Evolutionary conservation across 192 early-diverging fungal species (phyloP), one percentile per base, ranked within the genome.

Genomic region (Spinellus fusiger): DNA sequence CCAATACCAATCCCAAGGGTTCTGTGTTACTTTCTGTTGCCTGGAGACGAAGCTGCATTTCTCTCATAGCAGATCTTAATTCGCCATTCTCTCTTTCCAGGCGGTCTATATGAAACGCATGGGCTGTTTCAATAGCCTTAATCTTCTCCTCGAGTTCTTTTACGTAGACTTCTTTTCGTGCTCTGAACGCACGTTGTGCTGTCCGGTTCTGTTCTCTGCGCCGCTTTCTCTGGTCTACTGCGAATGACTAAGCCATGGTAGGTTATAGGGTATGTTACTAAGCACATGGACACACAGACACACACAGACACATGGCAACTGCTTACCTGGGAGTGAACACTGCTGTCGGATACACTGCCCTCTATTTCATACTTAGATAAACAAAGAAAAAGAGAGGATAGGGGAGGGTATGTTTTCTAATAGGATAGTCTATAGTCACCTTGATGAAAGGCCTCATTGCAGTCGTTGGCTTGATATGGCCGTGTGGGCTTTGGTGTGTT

Each of bases 91-190:
- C 49, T 32, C 25, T n/a, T 15, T 54, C 49, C 0, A 85, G 76
- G 32, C 65, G 59, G 13, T 62, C 61, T n/a, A 73, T 44, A 50
- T 75, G 61, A 55, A 66, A 57, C 37, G 73, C 71, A 32, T 83
- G 77, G 5, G 71, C 68, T 38, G 81, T 78, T 32, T 89, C 81
- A 20, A 93, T 77, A 26, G 77, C 79, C 56, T 84, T 83, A 50
- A 92, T 89, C 50, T 84, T 79, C 23, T 79, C 84, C 66, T 95
- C 91, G 12, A 95, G 74, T 16, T 85, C 80, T 65, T 88, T 82
- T 10, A 93, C 84, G 68, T 95, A 91, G 54, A 80, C 79, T 61
- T 92, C 86, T 61, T 89, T 91, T 58, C 93, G 86, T 65, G 93
- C 91, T 44, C 93, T 87, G 71, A 95, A 95, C 4, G 91, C 91